phyloP scores from a whole-genome alignment of 2,329 filamentous ascomycete species.

The Fusarium anguioides region DNA sequence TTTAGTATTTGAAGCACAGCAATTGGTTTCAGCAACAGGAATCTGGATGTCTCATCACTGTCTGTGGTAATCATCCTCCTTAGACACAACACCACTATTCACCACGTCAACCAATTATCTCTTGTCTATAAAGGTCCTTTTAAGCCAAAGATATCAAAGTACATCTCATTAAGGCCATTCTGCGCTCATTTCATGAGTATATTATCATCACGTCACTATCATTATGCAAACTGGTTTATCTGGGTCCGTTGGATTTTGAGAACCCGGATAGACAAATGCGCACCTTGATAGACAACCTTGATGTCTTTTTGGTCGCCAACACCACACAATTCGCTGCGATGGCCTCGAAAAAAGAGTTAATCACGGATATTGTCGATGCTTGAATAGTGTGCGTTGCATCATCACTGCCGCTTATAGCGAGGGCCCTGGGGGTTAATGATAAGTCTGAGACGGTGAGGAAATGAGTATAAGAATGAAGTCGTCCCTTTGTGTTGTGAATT shows the following conservation, averaged over 20 bases:
- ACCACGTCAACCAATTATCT: neutral
- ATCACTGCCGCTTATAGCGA: constrained; percentile 14
- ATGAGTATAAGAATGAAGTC: constrained; percentile 34
- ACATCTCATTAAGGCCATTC: neutral
- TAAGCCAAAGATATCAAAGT: neutral
- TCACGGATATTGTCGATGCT: constrained; percentile 8
- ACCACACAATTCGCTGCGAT: constrained; percentile 14
- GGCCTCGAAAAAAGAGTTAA: constrained; percentile 9
- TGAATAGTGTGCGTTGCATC: constrained; percentile 22
- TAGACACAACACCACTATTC: neutral
- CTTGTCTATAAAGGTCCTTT: constrained; percentile 13
- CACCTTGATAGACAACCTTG: constrained; percentile 47
- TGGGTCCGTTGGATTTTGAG: constrained; percentile 25
- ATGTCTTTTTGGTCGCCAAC: constrained; percentile 34
- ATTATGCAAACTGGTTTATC: neutral
- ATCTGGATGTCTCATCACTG: neutral
- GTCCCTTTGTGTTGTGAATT: constrained; percentile 3
- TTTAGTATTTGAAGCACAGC: neutral
- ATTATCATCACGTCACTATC: constrained; percentile 9
- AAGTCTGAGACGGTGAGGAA: constrained; percentile 18
- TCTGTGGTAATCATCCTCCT: neutral
- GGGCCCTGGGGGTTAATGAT: constrained; percentile 1
- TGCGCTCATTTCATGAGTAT: neutral
- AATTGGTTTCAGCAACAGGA: accelerated
- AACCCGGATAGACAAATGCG: constrained; percentile 43